phyloP scores from a whole-genome alignment of 1,284 basidiomycete species.

The Boletellus deceptivus region DNA sequence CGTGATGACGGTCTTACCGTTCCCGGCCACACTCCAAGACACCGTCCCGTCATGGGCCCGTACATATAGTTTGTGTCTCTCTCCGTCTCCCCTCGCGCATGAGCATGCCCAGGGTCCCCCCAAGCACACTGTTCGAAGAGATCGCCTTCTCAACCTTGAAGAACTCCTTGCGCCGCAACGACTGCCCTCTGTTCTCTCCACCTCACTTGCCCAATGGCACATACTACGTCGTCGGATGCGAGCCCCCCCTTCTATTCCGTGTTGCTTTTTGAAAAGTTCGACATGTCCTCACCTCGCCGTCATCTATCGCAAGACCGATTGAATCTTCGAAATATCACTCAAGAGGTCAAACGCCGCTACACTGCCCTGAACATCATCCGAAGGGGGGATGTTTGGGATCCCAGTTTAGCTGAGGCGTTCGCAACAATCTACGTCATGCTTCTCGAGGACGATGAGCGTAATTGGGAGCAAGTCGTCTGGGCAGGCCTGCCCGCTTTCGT shows the following conservation, averaged over 20 bases:
- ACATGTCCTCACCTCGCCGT: constrained; percentile 39
- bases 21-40: constrained; percentile 22
- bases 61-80: constrained; percentile 27
- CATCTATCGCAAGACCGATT: constrained; percentile 29
- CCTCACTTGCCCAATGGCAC: constrained; percentile 35
- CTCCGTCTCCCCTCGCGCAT: constrained; percentile 13
- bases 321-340: constrained; percentile 27
- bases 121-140: constrained; percentile 32
- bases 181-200: constrained; percentile 31
- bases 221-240: constrained; percentile 25
- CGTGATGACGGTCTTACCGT: constrained; percentile 31
- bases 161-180: constrained; percentile 33
- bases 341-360: constrained; percentile 43
- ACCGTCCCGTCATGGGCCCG: constrained; percentile 31
- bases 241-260: constrained; percentile 36
- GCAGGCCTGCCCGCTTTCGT: constrained; percentile 44
- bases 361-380: constrained; percentile 43
- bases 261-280: constrained; percentile 41
- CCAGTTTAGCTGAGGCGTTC: constrained; percentile 44
- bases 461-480: constrained; percentile 50
- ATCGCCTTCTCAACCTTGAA: constrained; percentile 33
- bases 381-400: constrained; percentile 32
- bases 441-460: constrained; percentile 54
- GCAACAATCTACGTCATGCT: constrained; percentile 63
- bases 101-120: constrained; percentile 28